Conservation (phyloP, 2,329 filamentous ascomycete species). For the Penicillium psychrosexuale region DNA sequence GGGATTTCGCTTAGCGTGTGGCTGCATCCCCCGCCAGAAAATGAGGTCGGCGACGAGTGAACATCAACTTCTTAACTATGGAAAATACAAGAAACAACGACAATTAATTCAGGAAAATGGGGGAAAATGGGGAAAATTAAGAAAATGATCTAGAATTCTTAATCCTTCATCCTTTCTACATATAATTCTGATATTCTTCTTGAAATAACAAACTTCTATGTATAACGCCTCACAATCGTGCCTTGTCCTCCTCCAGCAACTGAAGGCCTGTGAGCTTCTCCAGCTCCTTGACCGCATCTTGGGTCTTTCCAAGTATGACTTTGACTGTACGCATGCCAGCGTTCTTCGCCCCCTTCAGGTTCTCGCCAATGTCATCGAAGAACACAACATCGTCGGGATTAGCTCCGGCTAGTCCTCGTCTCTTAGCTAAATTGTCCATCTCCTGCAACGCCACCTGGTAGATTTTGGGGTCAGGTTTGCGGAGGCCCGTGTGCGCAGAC, state of each 20-base stretch:
- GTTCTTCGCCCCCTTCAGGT: slow-evolving; percentile 73
- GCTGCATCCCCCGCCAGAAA: slow-evolving; percentile 34
- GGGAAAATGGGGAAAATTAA: background rate
- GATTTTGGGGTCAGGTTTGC: slow-evolving; percentile 81
- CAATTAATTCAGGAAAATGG: background rate
- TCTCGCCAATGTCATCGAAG: slow-evolving; percentile 91
- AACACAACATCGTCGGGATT: slow-evolving; percentile 71
- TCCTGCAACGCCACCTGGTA: slow-evolving; percentile 70
- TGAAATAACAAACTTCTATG: background rate
- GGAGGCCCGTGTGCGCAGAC: slow-evolving; percentile 78
- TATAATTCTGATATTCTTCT: background rate
- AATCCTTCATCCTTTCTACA: background rate
- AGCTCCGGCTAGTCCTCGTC: slow-evolving; percentile 56
- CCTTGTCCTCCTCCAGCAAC: slow-evolving; percentile 39
- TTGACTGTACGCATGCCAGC: slow-evolving; percentile 80
- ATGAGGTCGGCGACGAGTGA: slow-evolving; percentile 42
- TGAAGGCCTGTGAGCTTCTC: slow-evolving; percentile 69
- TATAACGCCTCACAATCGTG: slow-evolving; percentile 30
- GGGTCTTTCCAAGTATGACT: slow-evolving; percentile 72
- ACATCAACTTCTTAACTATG: slow-evolving; percentile 7
- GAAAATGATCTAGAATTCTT: slow-evolving; percentile 1
- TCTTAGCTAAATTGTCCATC: slow-evolving; percentile 61
- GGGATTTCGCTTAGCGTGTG: slow-evolving; percentile 43
- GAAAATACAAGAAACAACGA: background rate
- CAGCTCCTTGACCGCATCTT: slow-evolving; percentile 76